Conservation (phyloP, 73 alveolate species). For the Paramecium pentaurelia region DNA sequence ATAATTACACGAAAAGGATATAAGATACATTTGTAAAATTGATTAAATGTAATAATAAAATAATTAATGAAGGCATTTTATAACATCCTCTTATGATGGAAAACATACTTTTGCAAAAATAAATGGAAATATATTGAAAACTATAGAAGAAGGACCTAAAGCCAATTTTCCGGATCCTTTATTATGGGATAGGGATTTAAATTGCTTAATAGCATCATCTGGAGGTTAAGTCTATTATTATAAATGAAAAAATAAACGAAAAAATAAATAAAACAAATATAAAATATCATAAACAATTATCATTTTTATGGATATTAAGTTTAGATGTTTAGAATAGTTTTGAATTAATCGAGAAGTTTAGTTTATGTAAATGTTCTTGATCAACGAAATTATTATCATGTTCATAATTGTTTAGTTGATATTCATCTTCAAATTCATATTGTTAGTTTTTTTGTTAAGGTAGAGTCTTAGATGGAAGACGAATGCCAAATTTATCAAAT, state of each 20-base stretch:
- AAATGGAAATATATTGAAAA: background rate
- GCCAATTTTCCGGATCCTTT: background rate
- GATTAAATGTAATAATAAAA: background rate
- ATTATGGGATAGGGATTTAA: background rate
- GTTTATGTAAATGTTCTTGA: background rate
- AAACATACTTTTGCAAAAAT: background rate
- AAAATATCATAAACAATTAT: background rate
- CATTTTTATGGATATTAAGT: background rate
- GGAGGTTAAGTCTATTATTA: background rate
- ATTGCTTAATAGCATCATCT: background rate
- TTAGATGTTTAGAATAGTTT: background rate
- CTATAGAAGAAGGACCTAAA: background rate
- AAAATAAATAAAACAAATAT: background rate
- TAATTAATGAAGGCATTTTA: background rate
- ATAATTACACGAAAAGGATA: background rate
- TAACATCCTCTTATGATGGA: conserved; percentile 18
- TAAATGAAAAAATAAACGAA: background rate
- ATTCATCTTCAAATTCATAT: background rate
- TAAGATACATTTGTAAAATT: background rate
- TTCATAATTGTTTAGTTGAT: background rate
- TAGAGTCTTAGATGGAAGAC: conserved; percentile 2
- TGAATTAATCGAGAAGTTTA: background rate
- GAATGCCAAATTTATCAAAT: background rate
- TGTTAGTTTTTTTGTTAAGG: background rate
- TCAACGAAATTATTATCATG: conserved; percentile 2